These are phyloP conservation scores for Geotrichum aggregatum DNA, from an alignment of 1,139 yeast genomes.

Conservation along the genomic window DNA sequence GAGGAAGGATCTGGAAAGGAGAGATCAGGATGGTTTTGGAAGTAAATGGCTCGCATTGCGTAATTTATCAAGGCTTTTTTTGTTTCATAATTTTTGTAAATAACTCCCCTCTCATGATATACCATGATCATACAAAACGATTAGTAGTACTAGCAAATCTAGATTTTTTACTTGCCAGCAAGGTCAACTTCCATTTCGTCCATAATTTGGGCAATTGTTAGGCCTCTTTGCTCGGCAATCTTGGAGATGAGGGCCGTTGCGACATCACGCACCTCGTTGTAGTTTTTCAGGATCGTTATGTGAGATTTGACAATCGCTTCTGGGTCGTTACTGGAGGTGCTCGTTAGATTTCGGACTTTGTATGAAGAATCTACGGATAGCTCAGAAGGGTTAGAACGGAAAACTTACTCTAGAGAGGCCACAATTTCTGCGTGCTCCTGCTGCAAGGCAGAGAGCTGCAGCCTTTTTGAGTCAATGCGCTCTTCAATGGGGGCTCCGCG, in stretches of 20 bases:
- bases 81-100: no score
- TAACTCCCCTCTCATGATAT: no score
- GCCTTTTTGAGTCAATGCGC: slow-evolving; percentile 4
- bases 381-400: background rate
- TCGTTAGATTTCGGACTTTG: no score
- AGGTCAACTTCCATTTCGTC: slow-evolving; percentile 19
- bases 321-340: slow-evolving; percentile 15
- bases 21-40: slow-evolving; percentile 36
- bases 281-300: slow-evolving; percentile 15
- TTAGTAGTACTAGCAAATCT: background rate
- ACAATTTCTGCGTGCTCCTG: slow-evolving; percentile 11
- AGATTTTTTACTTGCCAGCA: slow-evolving; percentile 5
- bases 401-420: slow-evolving; percentile 12
- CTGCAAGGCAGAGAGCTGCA: slow-evolving; percentile 12
- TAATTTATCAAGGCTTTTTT: no score
- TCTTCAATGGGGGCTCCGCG: slow-evolving; percentile 3
- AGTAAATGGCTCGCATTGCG: slow-evolving; percentile 16
- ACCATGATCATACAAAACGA: no score
- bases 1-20: no score
- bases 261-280: slow-evolving; percentile 20
- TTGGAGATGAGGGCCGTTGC: slow-evolving; percentile 19
- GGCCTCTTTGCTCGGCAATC: slow-evolving; percentile 19
- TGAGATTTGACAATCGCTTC: slow-evolving; percentile 16
- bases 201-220: slow-evolving; percentile 19
- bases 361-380: no score